Conservation (phyloP, 345 rosid species). For the Citrus medica region DNA sequence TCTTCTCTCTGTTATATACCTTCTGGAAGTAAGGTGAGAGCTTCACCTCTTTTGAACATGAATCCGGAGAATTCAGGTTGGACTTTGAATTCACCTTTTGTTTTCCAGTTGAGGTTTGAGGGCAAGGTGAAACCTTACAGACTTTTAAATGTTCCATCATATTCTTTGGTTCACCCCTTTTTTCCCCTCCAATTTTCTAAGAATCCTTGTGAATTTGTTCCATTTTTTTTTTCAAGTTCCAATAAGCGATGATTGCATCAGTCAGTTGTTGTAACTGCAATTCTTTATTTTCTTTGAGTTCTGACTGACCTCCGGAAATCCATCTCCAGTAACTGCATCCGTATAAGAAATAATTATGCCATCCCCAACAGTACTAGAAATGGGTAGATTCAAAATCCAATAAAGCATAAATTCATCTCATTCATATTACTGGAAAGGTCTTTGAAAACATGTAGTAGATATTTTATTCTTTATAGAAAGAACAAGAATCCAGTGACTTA, state of each 20-base stretch:
- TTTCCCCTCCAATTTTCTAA: background rate
- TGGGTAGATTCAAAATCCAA: background rate
- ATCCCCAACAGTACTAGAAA: background rate
- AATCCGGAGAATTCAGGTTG: constrained; percentile 5
- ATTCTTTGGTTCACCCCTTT: background rate
- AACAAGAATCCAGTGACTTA: constrained; percentile 2
- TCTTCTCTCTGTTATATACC: background rate
- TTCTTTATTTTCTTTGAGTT: background rate
- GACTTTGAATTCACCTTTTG: background rate
- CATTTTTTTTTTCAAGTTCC: background rate
- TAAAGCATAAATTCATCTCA: background rate
- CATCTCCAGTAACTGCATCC: background rate
- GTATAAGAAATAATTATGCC: background rate
- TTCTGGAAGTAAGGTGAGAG: constrained; percentile 37
- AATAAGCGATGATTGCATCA: background rate
- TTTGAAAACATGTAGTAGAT: background rate
- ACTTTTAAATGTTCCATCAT: constrained; percentile 14
- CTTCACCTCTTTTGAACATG: constrained; percentile 8
- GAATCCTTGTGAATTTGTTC: background rate
- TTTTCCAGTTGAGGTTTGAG: constrained; percentile 11
- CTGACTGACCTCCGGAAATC: background rate
- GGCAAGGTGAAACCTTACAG: constrained; percentile 32
- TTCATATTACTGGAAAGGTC: background rate
- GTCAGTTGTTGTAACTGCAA: background rate
- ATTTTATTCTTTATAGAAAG: background rate